Evolutionary conservation across 164 flowering plant species (phyloP), one percentile per base, ranked within the genome.

Genomic region (Kalanchoe fedtschenkoi): DNA sequence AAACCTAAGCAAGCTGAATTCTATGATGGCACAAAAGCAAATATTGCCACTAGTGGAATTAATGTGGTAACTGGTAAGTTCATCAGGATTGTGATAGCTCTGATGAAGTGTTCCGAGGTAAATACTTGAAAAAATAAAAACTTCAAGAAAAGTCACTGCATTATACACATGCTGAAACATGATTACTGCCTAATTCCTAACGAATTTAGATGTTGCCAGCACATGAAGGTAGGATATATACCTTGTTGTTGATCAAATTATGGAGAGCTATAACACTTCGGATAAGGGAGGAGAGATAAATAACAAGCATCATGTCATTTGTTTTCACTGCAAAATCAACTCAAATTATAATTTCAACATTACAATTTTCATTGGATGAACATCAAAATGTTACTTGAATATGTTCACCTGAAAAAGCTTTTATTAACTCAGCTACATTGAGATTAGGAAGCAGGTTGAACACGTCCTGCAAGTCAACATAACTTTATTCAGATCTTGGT

Each of bases 231-330:
- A 61, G 58, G 41, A 5, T 51, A 21, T 57, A 71, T 42, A 93
- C 98, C 98, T 93, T 93, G 80, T 93, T 93, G 71, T 86, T 92
- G 73, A 93, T 93, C 78, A 93, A 76, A 74, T 93, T 93, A 70
- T 93, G 98, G 68, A 93, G 95, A 2, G 98, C 97, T 62, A 93
- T 86, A 26, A 93, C 95, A 72, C 95, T 90, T 68, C 97, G 77
- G 74, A 93, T 89, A 64, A 93, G 91, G 28, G 98, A 89, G 24
- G 98, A 93, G 24, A 93, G 93, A 73, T 93, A 93, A 8, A 90
- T 88, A 22, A 88, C 98, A 73, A 90, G 66, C 98, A 93, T 93
- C 98, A 89, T 87, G 67, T 93, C 97, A 76, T 93, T 93, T 66
- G 98, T 88, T 89, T 93, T 93, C 65, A 89, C 97, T 88, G 88